Evolutionary conservation across 768 basidiomycete species (phyloP), one percentile per base, ranked within the genome.

Genomic region (Tylopilus felleus): DNA sequence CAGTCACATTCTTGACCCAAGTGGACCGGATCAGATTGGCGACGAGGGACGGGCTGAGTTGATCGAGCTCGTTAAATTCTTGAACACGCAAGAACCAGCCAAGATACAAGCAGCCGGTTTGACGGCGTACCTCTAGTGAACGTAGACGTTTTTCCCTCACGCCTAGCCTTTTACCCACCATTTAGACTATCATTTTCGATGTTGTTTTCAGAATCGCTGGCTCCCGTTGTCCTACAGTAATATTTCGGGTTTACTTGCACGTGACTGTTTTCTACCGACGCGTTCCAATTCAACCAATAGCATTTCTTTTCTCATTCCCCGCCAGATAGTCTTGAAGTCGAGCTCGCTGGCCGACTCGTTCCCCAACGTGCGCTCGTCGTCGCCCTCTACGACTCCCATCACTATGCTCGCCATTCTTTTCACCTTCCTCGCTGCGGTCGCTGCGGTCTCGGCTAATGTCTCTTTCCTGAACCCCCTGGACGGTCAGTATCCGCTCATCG

Each of bases 61-160:
- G 61, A 83, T 93, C 57, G 76, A 82, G 41, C 77, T 98, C 33
- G 74, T 98, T 55, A 74, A 74, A 23, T 80, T 81, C 51, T 76
- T 99, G 67, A 88, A 88, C 67, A 74, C 74, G 33, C 83, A 91
- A 71, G 80, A 86, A 49, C 87, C 93, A 27, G 83, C 74, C 29
- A 90, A 88, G 72, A 80, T 98, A 29, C 86, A 86, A 64, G 90
- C 86, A 6, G 84, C 90, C 8, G 93, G 93, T 25, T 74, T 94
- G 62, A 67, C 71, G 13, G 69, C 73, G 17, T 80, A 79, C 70
- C 75, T 88, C 29, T 73, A 76, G 25, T 73, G 74, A 55, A 73
- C 70, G 55, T 82, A 61, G 61, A 51, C 12, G 58, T 35, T 52
- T 49, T 8, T n/a, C 36, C 22, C 49, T 22, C 2, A 40, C 27